Base-by-base conservation (phyloP, 306 rosid species). In the Pterocarpus macrocarpus region DNA sequence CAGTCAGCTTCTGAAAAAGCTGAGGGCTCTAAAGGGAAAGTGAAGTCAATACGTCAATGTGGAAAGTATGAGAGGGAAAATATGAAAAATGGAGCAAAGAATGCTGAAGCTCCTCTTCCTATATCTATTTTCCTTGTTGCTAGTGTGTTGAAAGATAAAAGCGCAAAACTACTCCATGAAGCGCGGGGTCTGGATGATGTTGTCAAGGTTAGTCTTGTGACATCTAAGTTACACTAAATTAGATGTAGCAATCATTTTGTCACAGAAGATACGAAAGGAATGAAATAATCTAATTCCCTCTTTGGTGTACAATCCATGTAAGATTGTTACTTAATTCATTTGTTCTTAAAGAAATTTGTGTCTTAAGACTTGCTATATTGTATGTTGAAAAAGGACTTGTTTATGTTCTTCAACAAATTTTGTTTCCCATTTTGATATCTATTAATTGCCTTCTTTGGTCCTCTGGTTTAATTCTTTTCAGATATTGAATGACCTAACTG, bases 181-280 rank as follows among this genome's bases (percentile, higher is more conserved):
- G 99, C 99, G 1, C 93, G 95, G 56, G 99, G 99, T 72, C 81
- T 96, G 38, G 99, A 96, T 43, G 99, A 96, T 71, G 97, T 96
- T 80, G 97, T 93, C 59, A 96, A 96, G 99, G 99, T 96, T 81
- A 80, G 95, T 75, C 69, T 69, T 39, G 45, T 58, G 17, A 71
- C 67, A 36, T 68, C 39, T 73, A 50, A 45, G 52, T 74, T 75
- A 61, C 82, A 52, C 45, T 76, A 49, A 82, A 59, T 61, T 66
- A 33, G 35, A 62, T 71, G 62, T 10, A 41, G 15, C 75, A 61
- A 43, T 71, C 57, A 62, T 49, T 45, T 62, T 22, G 63, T 49
- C 6, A 47, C 55, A 13, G 13, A 78, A 41, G 30, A 34, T 34
- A 45, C 57, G 30, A 33, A 49, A n/a, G 61, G 22, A 57, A 59